Evolutionary conservation across 139 green algal genomes (phyloP).

Genomic region (Coccomyxa sp.): DNA sequence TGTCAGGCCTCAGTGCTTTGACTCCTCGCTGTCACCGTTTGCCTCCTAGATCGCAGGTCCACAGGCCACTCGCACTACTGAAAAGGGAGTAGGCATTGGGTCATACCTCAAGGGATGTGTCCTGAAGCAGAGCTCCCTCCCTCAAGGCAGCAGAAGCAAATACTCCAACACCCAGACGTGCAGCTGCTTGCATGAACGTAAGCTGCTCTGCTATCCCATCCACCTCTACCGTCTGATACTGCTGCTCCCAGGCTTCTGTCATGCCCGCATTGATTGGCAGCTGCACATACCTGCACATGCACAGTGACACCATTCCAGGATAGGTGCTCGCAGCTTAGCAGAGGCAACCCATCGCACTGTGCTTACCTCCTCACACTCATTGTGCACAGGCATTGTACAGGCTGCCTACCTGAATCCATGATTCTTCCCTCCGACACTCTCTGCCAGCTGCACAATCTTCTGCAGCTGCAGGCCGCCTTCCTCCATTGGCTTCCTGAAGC

Average conservation of each 20-base stretch:
- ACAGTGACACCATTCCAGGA: no score
- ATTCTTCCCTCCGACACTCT: conserved; percentile 29
- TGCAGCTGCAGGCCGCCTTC: conserved; percentile 16
- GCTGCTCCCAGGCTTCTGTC: conserved; percentile 50
- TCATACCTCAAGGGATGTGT: not conserved
- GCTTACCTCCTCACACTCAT: not conserved
- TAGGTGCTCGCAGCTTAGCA: no score
- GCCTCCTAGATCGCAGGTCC: conserved; percentile 1
- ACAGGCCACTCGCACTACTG: not conserved
- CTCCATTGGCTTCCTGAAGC: conserved; percentile 41
- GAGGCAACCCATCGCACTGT: no score
- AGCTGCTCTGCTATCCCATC: not conserved
- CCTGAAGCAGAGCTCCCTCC: conserved; percentile 17
- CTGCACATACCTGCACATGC: conserved; percentile 56
- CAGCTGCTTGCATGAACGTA: conserved; percentile 44
- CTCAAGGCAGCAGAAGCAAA: conserved; percentile 30
- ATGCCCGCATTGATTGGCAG: conserved; percentile 60
- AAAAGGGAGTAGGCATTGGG: not conserved
- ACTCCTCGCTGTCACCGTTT: not conserved
- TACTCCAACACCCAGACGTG: conserved; percentile 28
- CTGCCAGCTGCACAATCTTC: conserved; percentile 40
- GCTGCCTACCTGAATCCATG: conserved; percentile 49
- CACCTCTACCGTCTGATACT: conserved; percentile 45
- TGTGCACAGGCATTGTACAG: no score
- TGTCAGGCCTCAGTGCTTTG: not conserved